Evolutionary conservation across 441 rosid genomes (phyloP).

Genomic region (Adansonia madagascariensis): DNA sequence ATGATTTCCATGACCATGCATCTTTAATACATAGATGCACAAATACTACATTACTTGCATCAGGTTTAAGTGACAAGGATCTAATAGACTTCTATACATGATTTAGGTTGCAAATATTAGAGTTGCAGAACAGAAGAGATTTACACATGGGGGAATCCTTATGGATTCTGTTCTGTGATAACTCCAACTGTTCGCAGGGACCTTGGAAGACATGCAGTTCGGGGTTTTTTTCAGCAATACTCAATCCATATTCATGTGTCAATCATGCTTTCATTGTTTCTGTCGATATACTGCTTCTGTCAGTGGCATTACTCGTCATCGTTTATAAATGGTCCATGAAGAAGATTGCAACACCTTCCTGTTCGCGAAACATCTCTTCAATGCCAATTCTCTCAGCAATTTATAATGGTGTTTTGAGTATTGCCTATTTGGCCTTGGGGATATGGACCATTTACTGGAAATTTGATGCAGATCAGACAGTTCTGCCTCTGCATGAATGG

Average conservation of each 20-base stretch:
- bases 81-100: background rate
- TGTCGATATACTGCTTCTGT: slow-evolving; percentile 37
- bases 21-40: background rate
- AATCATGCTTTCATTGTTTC: slow-evolving; percentile 33
- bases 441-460: slow-evolving; percentile 36
- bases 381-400: slow-evolving; percentile 29
- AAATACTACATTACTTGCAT: background rate
- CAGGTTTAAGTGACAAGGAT: slow-evolving; percentile 15
- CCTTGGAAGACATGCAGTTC: slow-evolving; percentile 23
- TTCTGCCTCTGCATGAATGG: slow-evolving; percentile 41
- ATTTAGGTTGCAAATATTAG: background rate
- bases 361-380: slow-evolving; percentile 11
- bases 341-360: slow-evolving; percentile 17
- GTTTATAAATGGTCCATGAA: slow-evolving; percentile 24
- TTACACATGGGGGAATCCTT: slow-evolving; percentile 23
- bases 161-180: slow-evolving; percentile 31
- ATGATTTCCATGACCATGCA: background rate
- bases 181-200: slow-evolving; percentile 22
- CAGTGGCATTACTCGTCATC: slow-evolving; percentile 26
- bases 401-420: slow-evolving; percentile 39
- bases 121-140: background rate
- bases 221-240: slow-evolving; percentile 20
- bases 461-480: slow-evolving; percentile 21
- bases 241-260: slow-evolving; percentile 34
- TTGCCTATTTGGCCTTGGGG: slow-evolving; percentile 38